These are phyloP conservation scores for Emericellopsis terricola DNA, from an alignment of 495 filamentous ascomycete genomes.

Conservation along the genomic window DNA sequence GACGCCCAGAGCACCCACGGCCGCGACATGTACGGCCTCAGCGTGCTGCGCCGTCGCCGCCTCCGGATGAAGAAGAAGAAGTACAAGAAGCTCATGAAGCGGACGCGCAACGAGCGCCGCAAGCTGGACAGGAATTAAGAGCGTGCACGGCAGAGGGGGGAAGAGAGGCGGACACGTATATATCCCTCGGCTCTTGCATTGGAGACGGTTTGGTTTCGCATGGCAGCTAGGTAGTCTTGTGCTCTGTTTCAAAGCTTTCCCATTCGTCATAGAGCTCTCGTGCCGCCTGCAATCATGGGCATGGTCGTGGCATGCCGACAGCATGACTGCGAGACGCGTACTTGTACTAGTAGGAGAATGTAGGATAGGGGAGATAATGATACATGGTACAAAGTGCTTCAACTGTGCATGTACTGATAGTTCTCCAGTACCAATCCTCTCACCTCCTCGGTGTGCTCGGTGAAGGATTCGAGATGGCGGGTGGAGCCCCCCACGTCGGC, in stretches of 20 bases:
- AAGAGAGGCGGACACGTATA: no score
- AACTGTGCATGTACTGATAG: no score
- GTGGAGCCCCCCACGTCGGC: background rate
- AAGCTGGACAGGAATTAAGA: slow-evolving; percentile 54
- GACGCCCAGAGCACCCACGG: slow-evolving; percentile 20
- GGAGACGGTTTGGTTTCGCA: background rate
- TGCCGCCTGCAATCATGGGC: no score
- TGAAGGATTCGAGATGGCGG: background rate
- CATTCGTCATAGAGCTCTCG: no score
- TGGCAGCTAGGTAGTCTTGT: slow-evolving; percentile 1
- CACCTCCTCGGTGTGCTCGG: background rate
- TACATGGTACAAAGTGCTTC: no score
- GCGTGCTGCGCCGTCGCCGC: slow-evolving; percentile 72
- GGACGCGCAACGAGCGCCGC: slow-evolving; percentile 74
- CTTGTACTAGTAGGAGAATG: no score
- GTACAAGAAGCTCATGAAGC: slow-evolving; percentile 96
- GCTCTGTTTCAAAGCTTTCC: no score
- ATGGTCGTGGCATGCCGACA: no score
- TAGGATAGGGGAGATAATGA: no score
- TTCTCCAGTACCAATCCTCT: no score
- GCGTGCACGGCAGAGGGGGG: no score
- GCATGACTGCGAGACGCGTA: no score
- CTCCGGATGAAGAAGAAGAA: slow-evolving; percentile 99
- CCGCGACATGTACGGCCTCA: slow-evolving; percentile 45
- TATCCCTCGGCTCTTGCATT: background rate